Base-by-base conservation (phyloP, 768 basidiomycete species). In the Saitozyma sp. region DNA sequence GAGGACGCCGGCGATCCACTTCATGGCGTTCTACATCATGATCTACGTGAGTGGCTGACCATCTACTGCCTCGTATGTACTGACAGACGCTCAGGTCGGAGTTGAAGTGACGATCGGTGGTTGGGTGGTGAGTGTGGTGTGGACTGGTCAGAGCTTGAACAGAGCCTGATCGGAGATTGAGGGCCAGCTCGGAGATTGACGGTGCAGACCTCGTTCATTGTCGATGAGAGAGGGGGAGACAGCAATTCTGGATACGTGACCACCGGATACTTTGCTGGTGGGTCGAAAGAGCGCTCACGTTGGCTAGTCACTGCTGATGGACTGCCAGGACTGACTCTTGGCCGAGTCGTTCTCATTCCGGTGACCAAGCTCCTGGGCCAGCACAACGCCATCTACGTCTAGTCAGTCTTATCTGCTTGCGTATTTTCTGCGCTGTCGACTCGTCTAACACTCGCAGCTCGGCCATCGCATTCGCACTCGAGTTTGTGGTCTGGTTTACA, bases 401-500 rank as follows among this genome's bases (percentile, higher is more conserved):
- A 83, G 70, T 73, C 60, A 42, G 58, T 76, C 5, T 29, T 20
- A 14, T n/a, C 50, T 48, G 13, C 62, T 50, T 11, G 13, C 42
- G 17, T 54, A 13, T n/a, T 41, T 39, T 14, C 55, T 45, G 11
- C 20, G 29, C 38, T 20, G 29, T 13, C n/a, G 38, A n/a, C n/a
- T 13, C n/a, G 20, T 13, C 60, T 62, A 48, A 59, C 41, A n/a
- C 41, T 37, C 6, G 46, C 62, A 66, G 73, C 57, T 64, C 71
- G 8, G 50, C 43, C 38, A 42, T 66, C 54, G 56, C 66, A 2
- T 57, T 54, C 62, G 85, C 83, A 3, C 82, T 90, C 17, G 85
- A 89, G 70, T 70, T 90, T 38, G 69, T 87, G 8, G 80, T 90
- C 45, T 91, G 89, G 89, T 82, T 87, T 38, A 84, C 86, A 0